These are phyloP conservation scores for Suillus cothurnatus DNA, from an alignment of 768 basidiomycete species.

Conservation along the genomic window DNA sequence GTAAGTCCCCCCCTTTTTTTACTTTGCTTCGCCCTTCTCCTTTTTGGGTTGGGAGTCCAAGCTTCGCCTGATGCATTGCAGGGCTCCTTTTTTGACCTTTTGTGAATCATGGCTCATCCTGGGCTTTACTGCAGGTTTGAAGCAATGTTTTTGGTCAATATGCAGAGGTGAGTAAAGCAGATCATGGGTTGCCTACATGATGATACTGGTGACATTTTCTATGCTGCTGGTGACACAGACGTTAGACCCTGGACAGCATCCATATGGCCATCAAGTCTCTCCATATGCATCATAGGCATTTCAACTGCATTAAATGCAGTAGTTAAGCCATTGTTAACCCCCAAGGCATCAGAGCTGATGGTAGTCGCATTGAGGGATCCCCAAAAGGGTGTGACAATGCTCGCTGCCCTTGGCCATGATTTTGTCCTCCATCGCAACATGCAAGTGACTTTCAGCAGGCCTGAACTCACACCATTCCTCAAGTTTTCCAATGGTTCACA, in stretches of 20 bases:
- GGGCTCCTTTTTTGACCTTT: neutral
- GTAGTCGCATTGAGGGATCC: conserved; percentile 31
- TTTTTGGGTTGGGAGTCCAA: neutral
- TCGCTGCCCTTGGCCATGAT: conserved; percentile 21
- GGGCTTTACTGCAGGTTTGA: neutral
- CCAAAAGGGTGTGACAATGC: conserved; percentile 30
- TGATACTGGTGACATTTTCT: no score
- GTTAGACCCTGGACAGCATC: no score
- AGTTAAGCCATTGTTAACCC: no score
- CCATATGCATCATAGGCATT: no score
- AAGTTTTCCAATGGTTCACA: conserved; percentile 24
- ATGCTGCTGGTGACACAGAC: no score
- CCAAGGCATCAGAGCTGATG: conserved; percentile 25
- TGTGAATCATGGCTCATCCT: neutral
- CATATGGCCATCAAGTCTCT: no score
- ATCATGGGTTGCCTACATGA: no score
- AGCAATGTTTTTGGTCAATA: neutral
- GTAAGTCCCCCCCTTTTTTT: no score
- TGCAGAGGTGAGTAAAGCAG: no score
- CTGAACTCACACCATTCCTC: conserved; percentile 8
- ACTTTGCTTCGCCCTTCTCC: neutral
- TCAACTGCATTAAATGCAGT: no score
- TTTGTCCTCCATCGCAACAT: conserved; percentile 26
- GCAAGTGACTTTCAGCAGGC: conserved; percentile 8
- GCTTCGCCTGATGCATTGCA: neutral